Evolutionary conservation across 345 rosid species (phyloP).

Genomic region (Moringa oleifera): DNA sequence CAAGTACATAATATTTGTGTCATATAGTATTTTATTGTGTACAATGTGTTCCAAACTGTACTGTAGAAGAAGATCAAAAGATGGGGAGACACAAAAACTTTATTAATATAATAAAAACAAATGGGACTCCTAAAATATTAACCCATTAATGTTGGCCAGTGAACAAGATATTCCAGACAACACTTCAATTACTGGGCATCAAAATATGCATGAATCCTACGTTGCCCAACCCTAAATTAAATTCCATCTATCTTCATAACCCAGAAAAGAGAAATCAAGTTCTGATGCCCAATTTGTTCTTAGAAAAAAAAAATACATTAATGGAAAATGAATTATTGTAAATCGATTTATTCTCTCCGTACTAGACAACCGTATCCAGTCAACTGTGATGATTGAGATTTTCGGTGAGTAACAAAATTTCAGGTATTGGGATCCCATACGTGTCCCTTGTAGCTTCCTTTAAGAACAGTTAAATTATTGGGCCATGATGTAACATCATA

Average conservation of each 20-base stretch:
- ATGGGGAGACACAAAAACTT: not conserved
- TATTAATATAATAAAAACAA: slow-evolving; percentile 7
- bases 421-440: not conserved
- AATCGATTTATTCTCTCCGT: slow-evolving; percentile 14
- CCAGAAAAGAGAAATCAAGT: no score
- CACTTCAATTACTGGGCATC: no score
- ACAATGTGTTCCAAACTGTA: slow-evolving; percentile 16
- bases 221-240: no score
- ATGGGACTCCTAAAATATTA: no score
- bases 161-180: slow-evolving; percentile 43
- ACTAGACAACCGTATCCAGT: slow-evolving; percentile 13
- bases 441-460: no score
- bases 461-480: no score
- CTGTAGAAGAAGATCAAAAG: slow-evolving; percentile 17
- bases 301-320: no score
- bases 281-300: no score
- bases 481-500: no score
- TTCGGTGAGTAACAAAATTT: not conserved
- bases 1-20: not conserved
- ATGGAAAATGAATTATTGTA: slow-evolving; percentile 9
- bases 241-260: no score
- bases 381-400: slow-evolving; percentile 11
- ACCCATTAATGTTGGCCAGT: slow-evolving; percentile 18
- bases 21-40: slow-evolving; percentile 5
- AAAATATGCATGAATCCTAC: no score